Base-by-base conservation (phyloP, 768 basidiomycete genomes). In the Mycena olivaceomarginata region DNA sequence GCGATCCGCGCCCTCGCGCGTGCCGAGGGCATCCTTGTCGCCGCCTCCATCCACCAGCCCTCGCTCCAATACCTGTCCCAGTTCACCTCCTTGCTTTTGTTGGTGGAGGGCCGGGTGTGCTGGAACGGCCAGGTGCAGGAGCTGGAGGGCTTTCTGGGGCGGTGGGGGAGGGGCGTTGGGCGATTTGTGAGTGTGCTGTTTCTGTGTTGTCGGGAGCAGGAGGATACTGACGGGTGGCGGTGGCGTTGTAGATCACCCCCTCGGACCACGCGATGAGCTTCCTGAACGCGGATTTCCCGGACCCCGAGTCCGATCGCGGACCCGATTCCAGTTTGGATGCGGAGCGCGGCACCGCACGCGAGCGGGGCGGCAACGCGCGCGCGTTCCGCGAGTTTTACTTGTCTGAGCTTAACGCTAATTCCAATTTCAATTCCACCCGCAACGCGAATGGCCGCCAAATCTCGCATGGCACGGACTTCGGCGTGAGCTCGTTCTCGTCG, bases 11-110 rank as follows among this genome's bases (percentile, higher is more conserved):
- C 84, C 18, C 82, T 93, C 12, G 89, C 91, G 0, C 79, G 85
- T 39, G 84, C 87, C 8, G 88, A 90, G 75, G 87, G 87, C 31
- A 91, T 92, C 67, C 89, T 93, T 45, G 88, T 93, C 43, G 88
- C 94, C 62, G 90, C 91, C 20, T 92, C 92, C 6, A 93, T 95
- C 68, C 94, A 95, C 78, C 93, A 94, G 73, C 94, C 94, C 0
- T 89, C 90, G 25, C 89, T 90, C 31, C 91, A 92, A 72, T 92
- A 92, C 0, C 90, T 93, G 65, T 80, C 88, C 0, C 88, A 92
- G 59, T 94, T 95, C 81, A 92, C 92, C 64, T 86, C 90, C 43
- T 84, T 94, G 15, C 83, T 93, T 41, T 84, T 95, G 31, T 87
- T 95, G 15, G 86, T 92, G 0, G 87, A 88, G 45, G 94, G 94